Evolutionary conservation across 805 yeast species (phyloP), one percentile per base, ranked within the genome.

Genomic region (Spathaspora hagerdaliae): DNA sequence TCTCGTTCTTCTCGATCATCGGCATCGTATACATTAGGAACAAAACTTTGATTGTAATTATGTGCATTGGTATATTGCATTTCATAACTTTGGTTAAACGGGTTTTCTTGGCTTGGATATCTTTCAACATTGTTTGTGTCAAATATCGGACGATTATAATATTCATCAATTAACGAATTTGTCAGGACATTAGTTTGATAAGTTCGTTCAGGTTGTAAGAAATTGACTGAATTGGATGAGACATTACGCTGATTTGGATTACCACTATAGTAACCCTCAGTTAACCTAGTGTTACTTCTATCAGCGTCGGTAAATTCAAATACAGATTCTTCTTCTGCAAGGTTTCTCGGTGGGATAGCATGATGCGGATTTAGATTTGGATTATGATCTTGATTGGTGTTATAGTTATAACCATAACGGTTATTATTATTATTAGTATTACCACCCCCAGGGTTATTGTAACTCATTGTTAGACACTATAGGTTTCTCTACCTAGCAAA

Each of bases 11-110:
- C 75, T 26, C 57, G 63, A 40, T 69, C 74, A 15, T 68, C 71
- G 10, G 63, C 71, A 32, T 65, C 73, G 47, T 71, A 68, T 12
- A 63, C 69, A 52, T 70, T 65, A 12, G 75, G 74, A 11, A 69
- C 75, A 50, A 71, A 71, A n/a, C 75, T 67, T 53, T 67, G 71
- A 45, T 58, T 55, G 47, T 58, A 69, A 12, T 37, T 27, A n/a
- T 43, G 41, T 27, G 33, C 31, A 15, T 42, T 40, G 7, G 45
- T 39, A 13, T 45, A 43, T 27, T 48, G 43, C 51, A 48, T 48
- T 38, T 48, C 51, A 39, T 48, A 48, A 35, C 29, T 39, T 36
- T 46, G 43, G 26, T 38, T 24, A 33, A 46, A 46, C 7, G 46
- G 48, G 46, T 48, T n/a, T 36, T 43, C 45, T 15, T 19, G 39